Evolutionary conservation across 768 basidiomycete species (phyloP).

Genomic region (Amanita subjunquillea): DNA sequence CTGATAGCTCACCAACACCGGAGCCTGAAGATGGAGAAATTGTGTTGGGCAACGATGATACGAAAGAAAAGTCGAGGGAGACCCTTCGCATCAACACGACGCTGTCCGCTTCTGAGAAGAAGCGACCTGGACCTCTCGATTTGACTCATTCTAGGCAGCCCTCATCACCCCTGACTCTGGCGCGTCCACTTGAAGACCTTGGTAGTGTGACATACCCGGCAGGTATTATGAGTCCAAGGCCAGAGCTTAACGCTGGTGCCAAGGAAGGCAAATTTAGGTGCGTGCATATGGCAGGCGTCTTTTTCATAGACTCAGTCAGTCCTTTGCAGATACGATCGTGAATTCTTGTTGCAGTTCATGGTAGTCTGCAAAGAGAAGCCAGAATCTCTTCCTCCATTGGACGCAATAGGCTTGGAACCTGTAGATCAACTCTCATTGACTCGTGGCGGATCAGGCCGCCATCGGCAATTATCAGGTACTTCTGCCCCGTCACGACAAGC

Average conservation of each 20-base stretch:
- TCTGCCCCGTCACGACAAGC: conserved; percentile 35
- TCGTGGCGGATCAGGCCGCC: conserved; percentile 59
- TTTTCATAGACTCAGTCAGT: neutral
- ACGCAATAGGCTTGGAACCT: conserved; percentile 85
- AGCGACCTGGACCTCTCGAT: conserved; percentile 67
- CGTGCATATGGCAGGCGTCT: conserved; percentile 2
- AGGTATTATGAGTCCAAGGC: conserved; percentile 68
- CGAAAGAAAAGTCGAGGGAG: conserved; percentile 41
- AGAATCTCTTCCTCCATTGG: conserved; percentile 78
- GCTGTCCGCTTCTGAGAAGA: conserved; percentile 24
- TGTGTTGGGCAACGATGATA: conserved; percentile 25
- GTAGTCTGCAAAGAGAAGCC: conserved; percentile 91
- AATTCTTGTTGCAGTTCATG: conserved; percentile 98
- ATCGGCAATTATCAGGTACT: conserved; percentile 35
- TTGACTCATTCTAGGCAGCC: conserved; percentile 45
- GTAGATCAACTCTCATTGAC: conserved; percentile 46
- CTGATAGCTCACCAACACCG: conserved; percentile 36
- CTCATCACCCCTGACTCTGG: conserved; percentile 67
- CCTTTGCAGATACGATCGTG: conserved; percentile 76
- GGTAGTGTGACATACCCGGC: conserved; percentile 71
- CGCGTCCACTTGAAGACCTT: conserved; percentile 80
- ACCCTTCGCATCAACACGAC: conserved; percentile 58
- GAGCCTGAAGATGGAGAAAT: conserved; percentile 28
- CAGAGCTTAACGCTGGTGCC: conserved; percentile 77
- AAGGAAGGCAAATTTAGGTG: conserved; percentile 88